Base-by-base conservation (phyloP, 768 basidiomycete genomes). In the Pluteus cervinus region DNA sequence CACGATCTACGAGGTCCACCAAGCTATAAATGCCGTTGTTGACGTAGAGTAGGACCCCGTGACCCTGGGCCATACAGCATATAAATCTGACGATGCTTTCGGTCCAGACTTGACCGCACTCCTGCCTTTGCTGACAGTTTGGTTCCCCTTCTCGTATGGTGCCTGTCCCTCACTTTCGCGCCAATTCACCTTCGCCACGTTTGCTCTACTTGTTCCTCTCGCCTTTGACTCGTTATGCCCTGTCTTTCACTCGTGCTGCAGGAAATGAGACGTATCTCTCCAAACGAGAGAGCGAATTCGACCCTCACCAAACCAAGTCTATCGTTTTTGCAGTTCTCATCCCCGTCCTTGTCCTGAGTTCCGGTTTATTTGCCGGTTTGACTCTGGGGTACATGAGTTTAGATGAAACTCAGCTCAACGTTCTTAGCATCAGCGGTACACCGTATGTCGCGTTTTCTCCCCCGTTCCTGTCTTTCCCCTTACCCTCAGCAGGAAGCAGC, bases 331-430 rank as follows among this genome's bases (percentile, higher is more conserved):
- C 57, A 29, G 50, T 63, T 29, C 80, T 92, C 61, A 90, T 92
- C 29, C 90, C 90, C 36, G 53, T 90, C 23, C 80, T 91, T 50
- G 90, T 92, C 36, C 55, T 89, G 33, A 53, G 84, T 45, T 90
- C 85, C 41, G 89, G 89, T 54, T 50, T 90, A 41, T 91, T 92
- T 75, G 89, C 89, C 71, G 86, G 91, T 59, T 68, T 92, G 47
- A 93, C 91, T 41, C 66, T 93, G 31, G 90, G 90, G 23, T 92
- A 89, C 58, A 91, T 93, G 85, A 86, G 82, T 48, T 71, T 93
- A 56, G 90, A 94, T 60, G 86, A 86, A 58, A 92, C 90, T 26
- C 89, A 92, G 68, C 74, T 94, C 29, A 81, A 84, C 53, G 91
- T 94, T 3, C 62, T 94, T 15, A 79, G 81, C 45, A 81, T 89